Base-by-base conservation (phyloP, 305 asterid genomes). In the Fraxinus dipetala region DNA sequence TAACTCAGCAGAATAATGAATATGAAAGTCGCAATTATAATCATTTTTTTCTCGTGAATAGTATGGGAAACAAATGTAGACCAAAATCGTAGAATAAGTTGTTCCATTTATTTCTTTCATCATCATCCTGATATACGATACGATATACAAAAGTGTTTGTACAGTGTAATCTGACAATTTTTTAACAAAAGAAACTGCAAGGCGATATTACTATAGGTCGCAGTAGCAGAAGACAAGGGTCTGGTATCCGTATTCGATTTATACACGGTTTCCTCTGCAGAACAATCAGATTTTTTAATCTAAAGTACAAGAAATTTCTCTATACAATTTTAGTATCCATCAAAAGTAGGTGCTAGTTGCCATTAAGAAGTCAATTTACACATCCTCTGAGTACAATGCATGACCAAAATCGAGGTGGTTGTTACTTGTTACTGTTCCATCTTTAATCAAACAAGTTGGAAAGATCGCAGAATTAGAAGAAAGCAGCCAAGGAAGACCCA, bases 311-410 rank as follows among this genome's bases (percentile, higher is more conserved):
- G 79, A 81, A 80, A 63, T 65, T 77, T 74, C 80, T 73, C 87
- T 87, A 78, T 82, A 87, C 88, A 88, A 61, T 83, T 79, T 79
- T 85, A 67, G 79, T 40, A 77, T 82, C 11, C 61, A 85, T 28
- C 59, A 82, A 20, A 10, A 20, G 28, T 28, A 73, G 38, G 74
- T 59, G 61, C 72, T 30, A 59, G 80, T 78, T 56, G 79, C 59
- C 80, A 28, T 75, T 28, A 56, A 40, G 79, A 73, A 22, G 63
- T 74, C 75, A 9, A 63, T 74, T 65, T 65, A 26, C 75, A 79
- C 43, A 10, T 72, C 80, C 82, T 78, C 82, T 11, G 22, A 84
- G 67, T 70, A 77, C 32, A 28, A 65, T 75, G 56, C 56, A 61
- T 72, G 65, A 65, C 32, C 72, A 26, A 65, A 63, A 82, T 63